Evolutionary conservation across 148 eudicot species (phyloP).

Genomic region (Cornus florida): DNA sequence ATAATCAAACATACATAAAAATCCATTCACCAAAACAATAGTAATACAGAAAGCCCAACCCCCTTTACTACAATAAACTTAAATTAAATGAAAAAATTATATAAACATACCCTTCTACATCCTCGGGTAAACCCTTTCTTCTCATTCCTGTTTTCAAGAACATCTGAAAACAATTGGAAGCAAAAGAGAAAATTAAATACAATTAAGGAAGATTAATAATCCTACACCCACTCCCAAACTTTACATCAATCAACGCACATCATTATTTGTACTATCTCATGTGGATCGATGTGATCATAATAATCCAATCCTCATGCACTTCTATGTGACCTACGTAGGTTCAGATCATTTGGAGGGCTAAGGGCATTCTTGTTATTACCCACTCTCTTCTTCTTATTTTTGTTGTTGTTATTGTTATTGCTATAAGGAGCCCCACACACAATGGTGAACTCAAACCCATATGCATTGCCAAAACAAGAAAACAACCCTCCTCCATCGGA

Average conservation of each 20-base stretch:
- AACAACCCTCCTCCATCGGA: slow-evolving; percentile 30
- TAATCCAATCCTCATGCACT: neutral
- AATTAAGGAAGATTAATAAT: no score
- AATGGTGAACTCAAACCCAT: slow-evolving; percentile 33
- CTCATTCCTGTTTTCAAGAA: neutral
- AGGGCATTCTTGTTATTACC: neutral
- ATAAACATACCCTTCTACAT: neutral
- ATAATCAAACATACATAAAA: no score
- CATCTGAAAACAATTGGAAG: neutral
- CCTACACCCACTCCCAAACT: neutral
- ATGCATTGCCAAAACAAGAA: slow-evolving; percentile 33
- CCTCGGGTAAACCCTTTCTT: neutral
- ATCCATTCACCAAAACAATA: neutral
- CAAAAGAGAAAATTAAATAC: no score
- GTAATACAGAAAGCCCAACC: no score
- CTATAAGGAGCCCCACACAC: slow-evolving; percentile 24
- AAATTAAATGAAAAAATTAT: no score
- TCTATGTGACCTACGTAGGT: neutral
- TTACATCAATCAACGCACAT: neutral
- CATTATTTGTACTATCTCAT: neutral
- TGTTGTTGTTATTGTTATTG: neutral
- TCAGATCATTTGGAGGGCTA: slow-evolving; percentile 7
- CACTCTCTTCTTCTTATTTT: neutral
- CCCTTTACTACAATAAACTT: neutral
- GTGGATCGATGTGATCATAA: no score